These are phyloP conservation scores for Phytophthora hybrid DNA, from an alignment of 352 stramenopile genomes.

Conservation along the genomic window DNA sequence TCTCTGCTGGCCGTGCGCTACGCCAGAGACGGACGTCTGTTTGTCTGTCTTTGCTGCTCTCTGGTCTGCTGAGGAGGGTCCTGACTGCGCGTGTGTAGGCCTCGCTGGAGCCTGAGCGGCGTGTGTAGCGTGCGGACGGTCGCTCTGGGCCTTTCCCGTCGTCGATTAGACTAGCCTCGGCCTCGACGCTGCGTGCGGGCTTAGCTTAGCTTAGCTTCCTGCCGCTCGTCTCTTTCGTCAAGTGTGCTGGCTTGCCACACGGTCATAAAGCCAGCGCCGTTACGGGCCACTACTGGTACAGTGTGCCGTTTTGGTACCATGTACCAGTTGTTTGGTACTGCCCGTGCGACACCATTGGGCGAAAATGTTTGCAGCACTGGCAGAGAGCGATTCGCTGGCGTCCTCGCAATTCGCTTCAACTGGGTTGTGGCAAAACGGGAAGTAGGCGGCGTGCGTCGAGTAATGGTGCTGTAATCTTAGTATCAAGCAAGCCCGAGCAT, in stretches of 20 bases:
- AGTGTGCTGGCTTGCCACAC: slow-evolving; percentile 4
- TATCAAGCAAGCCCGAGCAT: too few relatives aligned
- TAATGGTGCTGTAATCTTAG: too few relatives aligned
- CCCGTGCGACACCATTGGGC: not conserved
- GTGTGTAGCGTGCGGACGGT: not conserved
- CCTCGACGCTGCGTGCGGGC: too few relatives aligned
- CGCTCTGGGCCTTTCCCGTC: slow-evolving; percentile 9
- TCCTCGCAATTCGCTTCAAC: not conserved
- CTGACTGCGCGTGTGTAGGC: too few relatives aligned
- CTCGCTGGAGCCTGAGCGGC: not conserved
- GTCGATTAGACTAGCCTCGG: not conserved
- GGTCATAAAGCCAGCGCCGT: slow-evolving; percentile 34
- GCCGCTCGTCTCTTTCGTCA: slow-evolving; percentile 43
- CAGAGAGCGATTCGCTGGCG: not conserved
- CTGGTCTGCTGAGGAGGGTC: too few relatives aligned
- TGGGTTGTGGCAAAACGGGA: not conserved
- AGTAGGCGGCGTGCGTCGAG: not conserved
- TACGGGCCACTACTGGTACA: too few relatives aligned
- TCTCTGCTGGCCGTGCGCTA: slow-evolving; percentile 33
- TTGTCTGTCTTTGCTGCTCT: too few relatives aligned
- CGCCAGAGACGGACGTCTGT: not conserved
- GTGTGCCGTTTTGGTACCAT: not conserved
- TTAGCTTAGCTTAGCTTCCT: slow-evolving; percentile 24
- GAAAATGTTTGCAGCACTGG: not conserved
- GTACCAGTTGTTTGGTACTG: not conserved